Conservation (phyloP, 305 asterid genomes). For the Solanum hybrid region DNA sequence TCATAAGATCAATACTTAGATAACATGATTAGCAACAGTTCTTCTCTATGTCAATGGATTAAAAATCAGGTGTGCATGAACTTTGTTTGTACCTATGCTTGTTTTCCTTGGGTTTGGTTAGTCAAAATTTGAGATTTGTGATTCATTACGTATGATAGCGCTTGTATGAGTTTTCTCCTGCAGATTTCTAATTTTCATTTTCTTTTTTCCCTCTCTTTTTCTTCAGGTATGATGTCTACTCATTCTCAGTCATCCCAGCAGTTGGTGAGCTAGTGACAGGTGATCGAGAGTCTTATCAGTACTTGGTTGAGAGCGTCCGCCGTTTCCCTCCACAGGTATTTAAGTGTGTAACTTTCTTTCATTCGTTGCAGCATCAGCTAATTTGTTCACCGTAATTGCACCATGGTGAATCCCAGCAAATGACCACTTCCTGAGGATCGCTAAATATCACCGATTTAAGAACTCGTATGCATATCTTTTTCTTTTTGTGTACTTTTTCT, state of each 20-base stretch:
- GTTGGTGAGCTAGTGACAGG: slow-evolving; percentile 78
- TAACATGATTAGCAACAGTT: neutral
- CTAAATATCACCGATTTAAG: neutral
- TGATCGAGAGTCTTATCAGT: slow-evolving; percentile 78
- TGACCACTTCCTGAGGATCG: neutral
- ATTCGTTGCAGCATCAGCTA: neutral
- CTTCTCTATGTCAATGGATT: neutral
- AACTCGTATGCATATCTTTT: neutral
- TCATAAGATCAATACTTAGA: neutral
- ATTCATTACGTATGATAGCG: neutral
- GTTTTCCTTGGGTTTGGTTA: neutral
- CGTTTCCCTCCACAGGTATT: slow-evolving; percentile 83
- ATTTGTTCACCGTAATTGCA: neutral
- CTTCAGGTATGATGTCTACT: slow-evolving; percentile 77
- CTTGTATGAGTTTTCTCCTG: neutral
- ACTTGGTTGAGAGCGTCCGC: slow-evolving; percentile 81
- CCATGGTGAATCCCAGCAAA: neutral
- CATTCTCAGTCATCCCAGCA: slow-evolving; percentile 79
- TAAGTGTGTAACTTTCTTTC: neutral
- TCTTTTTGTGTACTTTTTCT: neutral
- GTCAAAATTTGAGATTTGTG: neutral
- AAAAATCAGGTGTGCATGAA: neutral
- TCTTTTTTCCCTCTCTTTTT: neutral
- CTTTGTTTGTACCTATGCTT: neutral
- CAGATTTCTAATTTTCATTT: neutral